phyloP scores from a whole-genome alignment of 2,329 filamentous ascomycete species.

The Pseudovirgaria hyperparasitica region DNA sequence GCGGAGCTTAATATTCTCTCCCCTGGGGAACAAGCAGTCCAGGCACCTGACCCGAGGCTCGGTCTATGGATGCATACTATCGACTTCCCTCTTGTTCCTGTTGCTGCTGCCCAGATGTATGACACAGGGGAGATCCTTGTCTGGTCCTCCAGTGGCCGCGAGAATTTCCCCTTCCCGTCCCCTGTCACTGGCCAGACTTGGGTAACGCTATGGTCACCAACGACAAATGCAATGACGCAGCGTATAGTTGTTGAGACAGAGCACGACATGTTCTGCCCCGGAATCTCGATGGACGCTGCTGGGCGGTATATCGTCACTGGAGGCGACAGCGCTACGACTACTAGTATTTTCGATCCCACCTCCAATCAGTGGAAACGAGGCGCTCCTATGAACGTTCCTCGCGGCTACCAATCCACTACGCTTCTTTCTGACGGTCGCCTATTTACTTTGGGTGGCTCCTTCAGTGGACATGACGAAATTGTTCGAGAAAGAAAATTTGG shows the following conservation, averaged over 20 bases:
- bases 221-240: conserved; percentile 6
- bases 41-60: too few species aligned
- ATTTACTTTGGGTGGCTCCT: conserved; percentile 44
- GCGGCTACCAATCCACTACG: conserved; percentile 39
- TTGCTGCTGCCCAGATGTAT: too few species aligned
- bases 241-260: conserved; percentile 19
- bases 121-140: too few species aligned
- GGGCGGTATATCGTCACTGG: conserved; percentile 39
- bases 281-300: conserved; percentile 33
- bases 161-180: not conserved
- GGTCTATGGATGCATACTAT: not conserved
- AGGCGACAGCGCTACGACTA: conserved; percentile 33
- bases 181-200: not conserved
- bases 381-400: conserved; percentile 32
- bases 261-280: conserved; percentile 42
- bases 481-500: conserved; percentile 36
- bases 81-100: not conserved
- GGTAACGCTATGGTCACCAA: conserved; percentile 4
- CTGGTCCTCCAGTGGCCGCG: not conserved
- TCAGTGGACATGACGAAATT: too few species aligned
- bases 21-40: too few species aligned
- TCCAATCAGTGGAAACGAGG: conserved; percentile 27
- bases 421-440: conserved; percentile 36
- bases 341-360: conserved; percentile 33
- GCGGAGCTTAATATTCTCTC: conserved; percentile 16